phyloP scores from a whole-genome alignment of 2,329 filamentous ascomycete genomes.

The Harringtonia aguacate region DNA sequence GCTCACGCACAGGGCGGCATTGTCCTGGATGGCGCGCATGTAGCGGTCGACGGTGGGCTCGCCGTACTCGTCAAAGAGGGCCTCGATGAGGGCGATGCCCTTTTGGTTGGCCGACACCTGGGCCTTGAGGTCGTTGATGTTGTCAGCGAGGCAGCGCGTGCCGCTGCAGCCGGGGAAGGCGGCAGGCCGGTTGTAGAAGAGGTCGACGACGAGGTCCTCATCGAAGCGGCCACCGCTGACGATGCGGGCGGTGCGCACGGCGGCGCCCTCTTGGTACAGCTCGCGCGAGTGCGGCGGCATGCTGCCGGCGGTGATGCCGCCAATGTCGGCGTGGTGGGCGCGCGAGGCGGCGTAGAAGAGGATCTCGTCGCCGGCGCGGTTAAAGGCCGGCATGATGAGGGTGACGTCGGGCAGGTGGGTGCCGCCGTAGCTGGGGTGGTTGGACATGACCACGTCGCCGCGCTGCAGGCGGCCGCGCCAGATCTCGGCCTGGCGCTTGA shows the following conservation, averaged over 20 bases:
- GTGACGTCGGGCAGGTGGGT: slow-evolving; percentile 80
- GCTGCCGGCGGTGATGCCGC: slow-evolving; percentile 69
- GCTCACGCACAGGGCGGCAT: slow-evolving; percentile 67
- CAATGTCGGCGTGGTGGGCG: slow-evolving; percentile 77
- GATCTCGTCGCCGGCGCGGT: slow-evolving; percentile 52
- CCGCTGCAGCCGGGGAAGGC: slow-evolving; percentile 67
- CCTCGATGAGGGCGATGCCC: slow-evolving; percentile 66
- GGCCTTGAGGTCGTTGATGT: slow-evolving; percentile 77
- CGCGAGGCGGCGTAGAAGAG: slow-evolving; percentile 74
- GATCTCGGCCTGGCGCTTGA: slow-evolving; percentile 66
- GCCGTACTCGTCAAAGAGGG: slow-evolving; percentile 67
- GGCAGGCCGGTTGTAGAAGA: slow-evolving; percentile 64
- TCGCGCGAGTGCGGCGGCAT: slow-evolving; percentile 70
- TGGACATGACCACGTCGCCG: slow-evolving; percentile 74
- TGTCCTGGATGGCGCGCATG: slow-evolving; percentile 73
- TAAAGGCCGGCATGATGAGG: slow-evolving; percentile 69
- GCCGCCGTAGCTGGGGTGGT: slow-evolving; percentile 75
- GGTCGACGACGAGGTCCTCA: slow-evolving; percentile 61
- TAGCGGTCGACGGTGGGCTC: slow-evolving; percentile 71
- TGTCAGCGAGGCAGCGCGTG: slow-evolving; percentile 70
- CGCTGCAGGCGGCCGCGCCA: slow-evolving; percentile 69
- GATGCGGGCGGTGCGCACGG: slow-evolving; percentile 57
- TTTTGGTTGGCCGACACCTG: slow-evolving; percentile 82
- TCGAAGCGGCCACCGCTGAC: slow-evolving; percentile 70
- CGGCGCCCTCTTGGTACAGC: slow-evolving; percentile 53